Evolutionary conservation across 2,329 filamentous ascomycete species (phyloP), one percentile per base, ranked within the genome.

Genomic region (Huntiella bhutanensis): DNA sequence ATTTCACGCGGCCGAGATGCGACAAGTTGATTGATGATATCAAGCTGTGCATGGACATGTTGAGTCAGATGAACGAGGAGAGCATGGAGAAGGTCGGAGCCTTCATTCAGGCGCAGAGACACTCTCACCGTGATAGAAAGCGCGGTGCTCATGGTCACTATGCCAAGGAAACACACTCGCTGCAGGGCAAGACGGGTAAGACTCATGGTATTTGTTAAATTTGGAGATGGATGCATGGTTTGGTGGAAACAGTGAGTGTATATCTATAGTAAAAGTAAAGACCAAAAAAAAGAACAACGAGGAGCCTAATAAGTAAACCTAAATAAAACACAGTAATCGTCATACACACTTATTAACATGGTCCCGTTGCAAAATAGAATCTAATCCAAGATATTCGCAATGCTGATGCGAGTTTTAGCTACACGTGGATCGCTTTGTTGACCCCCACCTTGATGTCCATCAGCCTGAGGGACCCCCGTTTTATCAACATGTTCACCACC

Each of bases 171-270:
- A 74, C 75, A 54, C 88, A 96, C 63, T 88, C 81, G 48, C 65
- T 96, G 54, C 84, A 93, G 64, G 87, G 83, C 12, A 87, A 91
- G 73, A 74, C 75, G 49, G 87, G 85, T 47, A 95, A 95, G 73
- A 88, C 85, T 1, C 87, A 94, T 61, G 79, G 75, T 35, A 68
- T 92, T 49, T 95, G 87, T 64, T 94, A 74, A 55, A 32, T 11
- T 28, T 6, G 33, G 37, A n/a, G 16, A 44, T 11, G 13, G 17
- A 19, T 22, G n/a, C 22, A 28, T 28, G 22, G 22, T 6, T 28
- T 36, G 34, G 13, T 36, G 34, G 34, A 36, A n/a, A 36, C 13
- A 36, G 11, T 36, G 34, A 36, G 11, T n/a, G 13, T 6, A 36
- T 36, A 15, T n/a, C 13, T 36, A 36, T 15, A 36, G 6, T 28